Conservation (phyloP, 768 basidiomycete genomes). For the Xanthoconium stramineum region DNA sequence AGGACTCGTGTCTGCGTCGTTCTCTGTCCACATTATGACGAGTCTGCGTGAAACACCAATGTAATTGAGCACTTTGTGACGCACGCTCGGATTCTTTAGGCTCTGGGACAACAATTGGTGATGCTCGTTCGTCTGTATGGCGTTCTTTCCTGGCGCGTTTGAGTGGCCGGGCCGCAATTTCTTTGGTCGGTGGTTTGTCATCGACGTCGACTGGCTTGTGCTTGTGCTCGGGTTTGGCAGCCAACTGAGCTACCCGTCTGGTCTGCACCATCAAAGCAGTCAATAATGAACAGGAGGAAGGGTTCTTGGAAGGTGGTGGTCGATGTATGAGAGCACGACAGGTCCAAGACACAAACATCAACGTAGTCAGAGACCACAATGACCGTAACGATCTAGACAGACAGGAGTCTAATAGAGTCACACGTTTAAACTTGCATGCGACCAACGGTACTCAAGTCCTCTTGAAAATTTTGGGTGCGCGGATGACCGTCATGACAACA, state of each 20-base stretch:
- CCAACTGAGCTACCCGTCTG: conserved; percentile 12
- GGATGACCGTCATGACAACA: too few relatives aligned
- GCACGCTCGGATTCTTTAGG: conserved; percentile 4
- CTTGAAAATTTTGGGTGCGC: too few relatives aligned
- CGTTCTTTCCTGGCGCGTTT: conserved; percentile 16
- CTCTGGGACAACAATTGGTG: not conserved
- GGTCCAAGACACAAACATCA: not conserved
- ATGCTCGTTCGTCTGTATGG: not conserved
- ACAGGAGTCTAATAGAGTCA: too few relatives aligned
- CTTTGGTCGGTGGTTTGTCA: not conserved
- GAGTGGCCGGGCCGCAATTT: conserved; percentile 1
- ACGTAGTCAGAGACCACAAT: not conserved
- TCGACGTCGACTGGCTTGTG: not conserved
- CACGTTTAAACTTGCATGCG: too few relatives aligned
- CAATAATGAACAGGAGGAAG: not conserved
- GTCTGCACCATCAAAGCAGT: conserved; percentile 23
- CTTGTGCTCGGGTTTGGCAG: not conserved
- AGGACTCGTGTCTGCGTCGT: not conserved
- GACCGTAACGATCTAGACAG: too few relatives aligned
- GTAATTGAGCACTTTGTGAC: not conserved
- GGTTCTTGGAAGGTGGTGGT: not conserved
- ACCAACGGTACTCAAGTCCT: too few relatives aligned
- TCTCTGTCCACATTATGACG: not conserved
- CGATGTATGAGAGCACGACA: not conserved
- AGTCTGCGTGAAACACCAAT: not conserved